Percentiles rank a stretch among this genome's conserved stretches.
phyloP scores from a whole-genome alignment of 495 filamentous ascomycete species.

The Penicillium cinerascens region DNA sequence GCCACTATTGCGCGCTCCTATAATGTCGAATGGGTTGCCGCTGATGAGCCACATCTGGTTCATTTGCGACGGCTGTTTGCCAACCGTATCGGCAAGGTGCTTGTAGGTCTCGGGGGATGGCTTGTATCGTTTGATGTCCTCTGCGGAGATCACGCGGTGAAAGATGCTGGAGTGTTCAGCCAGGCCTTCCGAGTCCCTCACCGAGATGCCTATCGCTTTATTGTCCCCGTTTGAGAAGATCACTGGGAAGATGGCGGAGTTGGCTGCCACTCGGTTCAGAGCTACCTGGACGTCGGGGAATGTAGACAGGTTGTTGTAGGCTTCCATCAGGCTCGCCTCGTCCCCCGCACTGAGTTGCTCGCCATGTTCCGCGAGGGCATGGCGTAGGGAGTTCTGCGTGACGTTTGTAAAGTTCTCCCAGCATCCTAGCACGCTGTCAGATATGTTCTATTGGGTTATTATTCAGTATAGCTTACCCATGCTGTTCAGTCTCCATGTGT shows the following conservation, averaged over 20 bases:
- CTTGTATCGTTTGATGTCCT: conserved; percentile 62
- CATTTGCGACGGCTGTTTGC: conserved; percentile 41
- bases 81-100: conserved; percentile 53
- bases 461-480: conserved; percentile 53
- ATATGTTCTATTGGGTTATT: background rate
- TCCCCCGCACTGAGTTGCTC: conserved; percentile 38
- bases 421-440: conserved; percentile 35
- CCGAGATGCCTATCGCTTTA: conserved; percentile 58
- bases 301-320: conserved; percentile 67
- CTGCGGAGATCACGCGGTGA: conserved; percentile 57
- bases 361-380: conserved; percentile 59
- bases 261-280: conserved; percentile 41
- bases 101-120: conserved; percentile 63
- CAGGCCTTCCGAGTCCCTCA: conserved; percentile 54
- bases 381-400: conserved; percentile 58
- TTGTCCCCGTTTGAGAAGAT: conserved; percentile 71
- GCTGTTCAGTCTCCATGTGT: conserved; percentile 78
- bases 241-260: conserved; percentile 47
- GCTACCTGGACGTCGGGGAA: conserved; percentile 63
- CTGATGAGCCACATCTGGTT: conserved; percentile 68
- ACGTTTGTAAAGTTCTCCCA: conserved; percentile 65
- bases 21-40: conserved; percentile 79
- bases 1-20: conserved; percentile 39
- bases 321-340: conserved; percentile 51
- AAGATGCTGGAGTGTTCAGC: conserved; percentile 49